Evolutionary conservation across 495 filamentous ascomycete genomes (phyloP).

Genomic region (Penicillium riverlandense): DNA sequence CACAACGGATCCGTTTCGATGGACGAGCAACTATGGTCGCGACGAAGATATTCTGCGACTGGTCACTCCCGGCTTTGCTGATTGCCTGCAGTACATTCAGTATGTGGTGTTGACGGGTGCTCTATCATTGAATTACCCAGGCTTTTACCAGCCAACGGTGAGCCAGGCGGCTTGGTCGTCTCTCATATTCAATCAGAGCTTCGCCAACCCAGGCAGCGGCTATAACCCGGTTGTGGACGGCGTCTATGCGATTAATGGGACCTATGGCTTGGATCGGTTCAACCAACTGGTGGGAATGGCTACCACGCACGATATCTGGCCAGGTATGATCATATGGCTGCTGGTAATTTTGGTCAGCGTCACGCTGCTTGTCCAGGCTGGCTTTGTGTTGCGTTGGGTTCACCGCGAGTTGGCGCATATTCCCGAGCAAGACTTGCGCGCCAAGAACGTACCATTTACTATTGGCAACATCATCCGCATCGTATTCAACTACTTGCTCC

Average conservation of each 20-base stretch:
- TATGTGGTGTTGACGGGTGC: slow-evolving; percentile 84
- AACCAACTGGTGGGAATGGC: slow-evolving; percentile 82
- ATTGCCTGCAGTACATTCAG: slow-evolving; percentile 96
- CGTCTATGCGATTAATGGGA: slow-evolving; percentile 63
- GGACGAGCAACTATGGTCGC: slow-evolving; percentile 93
- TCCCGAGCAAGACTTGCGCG: slow-evolving; percentile 78
- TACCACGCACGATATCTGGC: slow-evolving; percentile 76
- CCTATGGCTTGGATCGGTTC: slow-evolving; percentile 70
- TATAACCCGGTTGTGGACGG: slow-evolving; percentile 68
- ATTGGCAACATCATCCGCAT: slow-evolving; percentile 80
- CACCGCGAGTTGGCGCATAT: slow-evolving; percentile 60
- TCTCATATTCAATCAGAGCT: slow-evolving; percentile 90
- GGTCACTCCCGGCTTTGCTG: slow-evolving; percentile 92
- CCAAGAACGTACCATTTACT: slow-evolving; percentile 92
- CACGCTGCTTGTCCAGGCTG: slow-evolving; percentile 66
- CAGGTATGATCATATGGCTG: slow-evolving; percentile 82
- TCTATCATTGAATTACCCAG: slow-evolving; percentile 81
- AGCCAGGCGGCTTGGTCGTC: slow-evolving; percentile 81
- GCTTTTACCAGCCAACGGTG: slow-evolving; percentile 86
- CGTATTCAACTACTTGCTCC: slow-evolving; percentile 83
- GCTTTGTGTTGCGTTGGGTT: slow-evolving; percentile 68
- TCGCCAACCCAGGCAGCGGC: slow-evolving; percentile 60
- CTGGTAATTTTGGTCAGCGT: slow-evolving; percentile 62
- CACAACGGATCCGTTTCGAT: slow-evolving; percentile 78
- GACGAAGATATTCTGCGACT: slow-evolving; percentile 87